Base-by-base conservation (phyloP, 768 basidiomycete species). In the Panellus pusillus region DNA sequence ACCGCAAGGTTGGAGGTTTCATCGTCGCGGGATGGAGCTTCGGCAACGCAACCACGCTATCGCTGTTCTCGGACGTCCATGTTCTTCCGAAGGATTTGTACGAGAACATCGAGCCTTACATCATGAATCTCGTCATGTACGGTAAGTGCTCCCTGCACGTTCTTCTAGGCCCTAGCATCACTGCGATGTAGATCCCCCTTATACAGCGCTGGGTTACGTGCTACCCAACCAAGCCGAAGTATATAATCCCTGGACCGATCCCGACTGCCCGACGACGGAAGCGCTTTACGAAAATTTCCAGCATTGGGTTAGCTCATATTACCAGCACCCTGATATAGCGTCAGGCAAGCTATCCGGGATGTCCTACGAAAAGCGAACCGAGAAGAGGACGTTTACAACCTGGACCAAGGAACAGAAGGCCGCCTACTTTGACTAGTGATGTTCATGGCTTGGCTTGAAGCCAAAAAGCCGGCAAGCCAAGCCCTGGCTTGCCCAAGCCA, bases 21-120 rank as follows among this genome's bases (percentile, higher is more conserved):
- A 64, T 67, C 2, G 50, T 75, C 9, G 44, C 72, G 58, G 74
- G 74, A 4, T 77, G 75, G 74, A 74, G 73, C 2, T 62, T 72
- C 49, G 75, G 74, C 1, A 61, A 55, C 12, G 62, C 65, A 13
- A 66, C 66, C 2, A 57, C 62, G 8, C 64, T 73, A 44, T n/a
- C 69, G 13, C 52, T 74, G 4, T 64, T 74, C 31, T 63, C 63
- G 0, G 61, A 70, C 44, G 58, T 60, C 3, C 38, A 47, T 9
- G 50, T 66, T 4, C 50, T 75, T 13, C 54, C 63, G 0, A 31
- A 46, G 12, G 62, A 59, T 4, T 11, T 62, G 1, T 66, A 69
- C 40, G 48, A 51, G 7, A 15, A 61, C 3, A 47, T 76, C n/a
- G 65, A 66, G 50, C 58, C 61, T 3, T 73, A 73, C 44, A 28